These are phyloP conservation scores for Knoxia roxburghii DNA, from an alignment of 257 asterid species.

Conservation along the genomic window DNA sequence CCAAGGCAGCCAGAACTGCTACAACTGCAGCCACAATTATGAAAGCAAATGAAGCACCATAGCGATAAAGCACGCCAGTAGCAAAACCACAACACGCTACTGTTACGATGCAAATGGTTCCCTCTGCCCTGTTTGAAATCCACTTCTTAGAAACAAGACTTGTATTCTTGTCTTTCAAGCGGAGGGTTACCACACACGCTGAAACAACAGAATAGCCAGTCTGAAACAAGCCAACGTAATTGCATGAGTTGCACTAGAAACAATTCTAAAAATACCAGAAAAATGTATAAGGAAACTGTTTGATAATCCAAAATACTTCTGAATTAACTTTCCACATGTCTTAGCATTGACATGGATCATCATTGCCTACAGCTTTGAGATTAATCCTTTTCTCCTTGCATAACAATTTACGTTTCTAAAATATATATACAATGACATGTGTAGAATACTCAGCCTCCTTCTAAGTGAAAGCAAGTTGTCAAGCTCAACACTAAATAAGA, in stretches of 20 bases:
- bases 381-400: neutral
- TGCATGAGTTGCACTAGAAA: conserved; percentile 14
- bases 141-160: conserved; percentile 29
- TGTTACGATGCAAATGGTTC: conserved; percentile 55
- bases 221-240: conserved; percentile 40
- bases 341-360: neutral
- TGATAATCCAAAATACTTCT: neutral
- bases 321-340: neutral
- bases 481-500: neutral
- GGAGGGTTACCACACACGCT: conserved; percentile 84
- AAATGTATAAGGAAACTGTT: neutral
- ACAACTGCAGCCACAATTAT: conserved; percentile 46
- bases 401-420: neutral
- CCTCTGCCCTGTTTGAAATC: conserved; percentile 58
- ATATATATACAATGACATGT: neutral
- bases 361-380: neutral
- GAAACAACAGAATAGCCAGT: conserved; percentile 95
- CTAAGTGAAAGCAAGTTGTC: conserved; percentile 3
- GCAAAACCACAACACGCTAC: conserved; percentile 76
- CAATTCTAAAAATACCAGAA: neutral
- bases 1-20: conserved; percentile 50
- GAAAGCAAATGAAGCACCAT: conserved; percentile 50
- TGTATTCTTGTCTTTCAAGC: conserved; percentile 58
- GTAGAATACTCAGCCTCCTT: conserved; percentile 5
- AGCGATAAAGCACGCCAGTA: conserved; percentile 63